phyloP scores from a whole-genome alignment of 352 stramenopile species.

The Phytophthora sansomeana region DNA sequence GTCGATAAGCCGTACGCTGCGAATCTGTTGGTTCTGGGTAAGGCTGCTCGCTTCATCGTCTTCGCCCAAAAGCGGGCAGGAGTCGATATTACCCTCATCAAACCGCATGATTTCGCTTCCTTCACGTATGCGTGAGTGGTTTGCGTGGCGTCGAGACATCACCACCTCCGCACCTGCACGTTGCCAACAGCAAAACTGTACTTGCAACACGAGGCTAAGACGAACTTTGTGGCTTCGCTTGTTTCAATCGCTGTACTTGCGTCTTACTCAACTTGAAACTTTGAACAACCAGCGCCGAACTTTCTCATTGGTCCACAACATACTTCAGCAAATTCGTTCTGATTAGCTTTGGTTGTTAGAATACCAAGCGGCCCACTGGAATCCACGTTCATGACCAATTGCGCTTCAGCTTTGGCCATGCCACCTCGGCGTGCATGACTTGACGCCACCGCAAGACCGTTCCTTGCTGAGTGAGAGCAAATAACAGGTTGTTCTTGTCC shows the following conservation, averaged over 20 bases:
- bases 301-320: background rate
- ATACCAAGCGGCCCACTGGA: too few species aligned
- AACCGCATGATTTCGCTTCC: background rate
- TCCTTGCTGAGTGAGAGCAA: too few species aligned
- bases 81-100: slow-evolving; percentile 14
- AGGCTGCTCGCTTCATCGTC: slow-evolving; percentile 8
- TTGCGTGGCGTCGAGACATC: slow-evolving; percentile 5
- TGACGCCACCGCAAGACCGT: too few species aligned
- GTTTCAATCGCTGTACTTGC: slow-evolving; percentile 3
- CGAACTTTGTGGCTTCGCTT: background rate
- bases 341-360: too few species aligned
- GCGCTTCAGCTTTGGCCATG: too few species aligned
- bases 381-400: too few species aligned
- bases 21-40: slow-evolving; percentile 20
- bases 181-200: background rate
- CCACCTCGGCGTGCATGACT: too few species aligned
- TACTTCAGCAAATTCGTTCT: background rate
- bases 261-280: slow-evolving; percentile 33
- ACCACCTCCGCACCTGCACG: slow-evolving; percentile 15
- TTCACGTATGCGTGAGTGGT: slow-evolving; percentile 1
- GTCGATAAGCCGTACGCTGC: slow-evolving; percentile 37
- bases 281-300: background rate
- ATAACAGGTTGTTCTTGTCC: too few species aligned
- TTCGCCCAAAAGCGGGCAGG: slow-evolving; percentile 35
- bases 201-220: background rate